Conservation (phyloP, 495 filamentous ascomycete genomes). For the Chaetomium fimeti region DNA sequence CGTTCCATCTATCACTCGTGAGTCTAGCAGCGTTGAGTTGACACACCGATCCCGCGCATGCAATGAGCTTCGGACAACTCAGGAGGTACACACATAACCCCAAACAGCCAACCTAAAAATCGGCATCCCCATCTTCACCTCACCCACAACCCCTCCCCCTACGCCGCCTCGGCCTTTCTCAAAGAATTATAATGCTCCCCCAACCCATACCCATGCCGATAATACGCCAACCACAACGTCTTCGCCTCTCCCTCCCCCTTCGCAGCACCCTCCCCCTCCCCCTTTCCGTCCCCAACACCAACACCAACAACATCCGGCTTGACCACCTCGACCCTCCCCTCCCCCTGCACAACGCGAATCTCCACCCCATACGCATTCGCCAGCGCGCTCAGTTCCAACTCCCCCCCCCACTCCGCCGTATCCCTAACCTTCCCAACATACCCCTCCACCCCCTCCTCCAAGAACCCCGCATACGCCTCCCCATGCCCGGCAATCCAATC, state of each 20-base stretch:
- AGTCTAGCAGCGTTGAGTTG: too few species aligned
- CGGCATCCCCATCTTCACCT: not conserved
- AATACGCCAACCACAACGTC: conserved; percentile 89
- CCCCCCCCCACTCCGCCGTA: conserved; percentile 96
- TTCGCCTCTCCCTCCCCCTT: conserved; percentile 33
- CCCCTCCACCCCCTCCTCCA: conserved; percentile 71
- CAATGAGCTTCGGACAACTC: too few species aligned
- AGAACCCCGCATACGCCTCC: conserved; percentile 62
- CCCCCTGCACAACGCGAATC: conserved; percentile 85
- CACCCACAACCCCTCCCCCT: not conserved
- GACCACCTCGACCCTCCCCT: conserved; percentile 75
- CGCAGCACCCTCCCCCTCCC: too few species aligned
- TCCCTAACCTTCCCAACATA: conserved; percentile 77
- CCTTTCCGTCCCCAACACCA: conserved; percentile 26
- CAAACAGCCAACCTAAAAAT: not conserved
- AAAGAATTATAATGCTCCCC: conserved; percentile 98
- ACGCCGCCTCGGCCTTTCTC: conserved; percentile 19
- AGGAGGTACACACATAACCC: too few species aligned
- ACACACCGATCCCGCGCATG: too few species aligned
- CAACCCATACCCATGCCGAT: conserved; percentile 84
- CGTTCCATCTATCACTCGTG: too few species aligned
- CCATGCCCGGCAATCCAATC: conserved; percentile 53
- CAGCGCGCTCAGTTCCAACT: conserved; percentile 83
- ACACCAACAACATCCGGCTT: conserved; percentile 43
- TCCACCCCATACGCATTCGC: conserved; percentile 77